Base-by-base conservation (phyloP, 2,329 filamentous ascomycete species). In the Sporothrix phasma region DNA sequence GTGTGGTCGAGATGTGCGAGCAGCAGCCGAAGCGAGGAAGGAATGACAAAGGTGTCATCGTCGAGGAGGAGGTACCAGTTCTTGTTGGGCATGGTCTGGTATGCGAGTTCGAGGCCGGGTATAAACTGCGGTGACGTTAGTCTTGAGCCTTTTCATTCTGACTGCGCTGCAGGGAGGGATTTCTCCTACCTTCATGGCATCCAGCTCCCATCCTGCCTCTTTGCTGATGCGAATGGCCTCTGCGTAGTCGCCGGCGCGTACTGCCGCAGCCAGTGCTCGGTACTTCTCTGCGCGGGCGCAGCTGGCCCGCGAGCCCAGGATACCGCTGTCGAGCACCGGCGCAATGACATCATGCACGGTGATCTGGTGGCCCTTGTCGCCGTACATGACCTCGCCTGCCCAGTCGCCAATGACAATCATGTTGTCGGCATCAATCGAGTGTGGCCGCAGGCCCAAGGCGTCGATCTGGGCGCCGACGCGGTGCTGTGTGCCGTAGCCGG, bases 31-130 rank as follows among this genome's bases (percentile, higher is more conserved):
- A 84, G 71, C 13, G 81, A 81, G 2, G 78, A 74, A 61, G 76
- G 76, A 51, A 84, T 75, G 51, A 84, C 70, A 69, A 79, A 84
- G 0, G 81, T 84, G 69, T 85, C 82, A 71, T 84, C 82, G 71
- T 84, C 82, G 15, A 82, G 71, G 67, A 84, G 78, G 66, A 84
- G 71, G 69, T 84, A 84, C 82, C 82, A 84, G 70, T 82, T 82
- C 73, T 84, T 84, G 66, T 75, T 71, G 0, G 81, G 82, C 69
- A 83, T 74, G 17, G 73, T 75, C 45, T 75, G 72, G 73, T 79
- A 82, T 22, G 79, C 74, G 66, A 81, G 76, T 67, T 84, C 80
- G 68, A 85, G 77, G 49, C 80, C 79, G 46, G 80, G 78, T 61
- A 84, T 78, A 69, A 83, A 83, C 81, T 84, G 43, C 31, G 26